Evolutionary conservation across 2,329 filamentous ascomycete species (phyloP).

Genomic region (Lachnellula hyalina): DNA sequence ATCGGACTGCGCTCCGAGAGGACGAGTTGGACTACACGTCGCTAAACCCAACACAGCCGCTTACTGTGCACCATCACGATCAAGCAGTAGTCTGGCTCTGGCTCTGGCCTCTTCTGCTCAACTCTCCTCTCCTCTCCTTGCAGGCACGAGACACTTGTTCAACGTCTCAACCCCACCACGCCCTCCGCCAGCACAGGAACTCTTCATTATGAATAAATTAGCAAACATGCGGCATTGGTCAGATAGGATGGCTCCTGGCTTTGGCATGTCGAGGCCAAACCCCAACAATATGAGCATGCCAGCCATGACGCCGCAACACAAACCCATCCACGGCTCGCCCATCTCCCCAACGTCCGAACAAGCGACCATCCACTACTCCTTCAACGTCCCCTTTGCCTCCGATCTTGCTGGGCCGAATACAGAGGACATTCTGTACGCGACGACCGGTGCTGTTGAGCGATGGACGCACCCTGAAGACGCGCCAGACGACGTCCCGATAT

Average conservation of each 20-base stretch:
- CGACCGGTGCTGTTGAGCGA: slow-evolving; percentile 75
- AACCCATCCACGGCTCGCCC: slow-evolving; percentile 49
- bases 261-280: slow-evolving; percentile 53
- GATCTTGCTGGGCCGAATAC: slow-evolving; percentile 88
- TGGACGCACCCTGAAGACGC: slow-evolving; percentile 92
- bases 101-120: no score
- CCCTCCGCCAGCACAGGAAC: neutral
- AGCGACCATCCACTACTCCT: slow-evolving; percentile 81
- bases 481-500: slow-evolving; percentile 74
- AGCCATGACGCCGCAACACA: slow-evolving; percentile 50
- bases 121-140: neutral
- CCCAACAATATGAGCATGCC: slow-evolving; percentile 32
- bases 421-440: slow-evolving; percentile 92
- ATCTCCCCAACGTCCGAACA: slow-evolving; percentile 67
- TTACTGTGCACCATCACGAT: no score
- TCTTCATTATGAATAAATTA: slow-evolving; percentile 61
- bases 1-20: no score
- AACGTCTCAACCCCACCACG: neutral
- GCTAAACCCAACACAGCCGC: no score
- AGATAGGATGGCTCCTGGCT: slow-evolving; percentile 64
- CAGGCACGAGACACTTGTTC: slow-evolving; percentile 9
- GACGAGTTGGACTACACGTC: no score
- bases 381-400: slow-evolving; percentile 95
- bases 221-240: slow-evolving; percentile 69
- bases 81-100: neutral